Evolutionary conservation across 2,329 filamentous ascomycete species (phyloP).

Genomic region (Aaosphaeria pasadenensis): DNA sequence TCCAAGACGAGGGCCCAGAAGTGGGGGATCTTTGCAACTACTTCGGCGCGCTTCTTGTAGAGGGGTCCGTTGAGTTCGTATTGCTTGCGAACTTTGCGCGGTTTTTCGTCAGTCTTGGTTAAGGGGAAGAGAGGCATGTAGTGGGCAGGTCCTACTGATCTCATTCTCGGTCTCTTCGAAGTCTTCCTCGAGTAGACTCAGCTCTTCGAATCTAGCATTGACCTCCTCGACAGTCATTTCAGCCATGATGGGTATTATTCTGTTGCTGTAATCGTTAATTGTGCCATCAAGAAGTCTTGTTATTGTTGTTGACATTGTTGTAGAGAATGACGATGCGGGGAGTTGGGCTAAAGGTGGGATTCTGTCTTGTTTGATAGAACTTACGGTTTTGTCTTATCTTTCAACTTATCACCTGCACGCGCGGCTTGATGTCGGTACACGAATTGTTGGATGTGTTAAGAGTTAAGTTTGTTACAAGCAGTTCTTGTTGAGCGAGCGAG

Average conservation of each 20-base stretch:
- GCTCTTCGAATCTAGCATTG: slow-evolving; percentile 62
- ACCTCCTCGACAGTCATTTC: slow-evolving; percentile 24
- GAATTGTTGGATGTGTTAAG: too few relatives aligned
- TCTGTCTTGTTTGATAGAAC: too few relatives aligned
- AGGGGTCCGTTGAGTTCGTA: slow-evolving; percentile 65
- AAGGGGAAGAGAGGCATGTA: not conserved
- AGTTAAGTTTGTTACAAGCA: too few relatives aligned
- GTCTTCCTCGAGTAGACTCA: slow-evolving; percentile 75
- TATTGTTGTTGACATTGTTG: too few relatives aligned
- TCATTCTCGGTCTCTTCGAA: slow-evolving; percentile 82
- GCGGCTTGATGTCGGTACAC: too few relatives aligned
- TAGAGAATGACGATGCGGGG: too few relatives aligned
- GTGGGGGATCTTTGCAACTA: slow-evolving; percentile 71
- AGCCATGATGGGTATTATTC: slow-evolving; percentile 16
- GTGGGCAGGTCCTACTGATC: slow-evolving; percentile 57
- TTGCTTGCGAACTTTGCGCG: slow-evolving; percentile 65
- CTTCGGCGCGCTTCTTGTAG: slow-evolving; percentile 70
- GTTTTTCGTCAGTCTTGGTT: not conserved
- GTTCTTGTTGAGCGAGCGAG: too few relatives aligned
- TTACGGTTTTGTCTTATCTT: too few relatives aligned
- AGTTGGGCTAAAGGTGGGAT: too few relatives aligned
- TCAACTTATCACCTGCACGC: too few relatives aligned
- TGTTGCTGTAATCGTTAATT: too few relatives aligned
- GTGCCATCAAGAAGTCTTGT: too few relatives aligned
- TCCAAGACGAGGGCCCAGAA: slow-evolving; percentile 97